These are phyloP conservation scores for Porphyrellus cyaneotinctus DNA, from an alignment of 768 basidiomycete species.

Conservation along the genomic window DNA sequence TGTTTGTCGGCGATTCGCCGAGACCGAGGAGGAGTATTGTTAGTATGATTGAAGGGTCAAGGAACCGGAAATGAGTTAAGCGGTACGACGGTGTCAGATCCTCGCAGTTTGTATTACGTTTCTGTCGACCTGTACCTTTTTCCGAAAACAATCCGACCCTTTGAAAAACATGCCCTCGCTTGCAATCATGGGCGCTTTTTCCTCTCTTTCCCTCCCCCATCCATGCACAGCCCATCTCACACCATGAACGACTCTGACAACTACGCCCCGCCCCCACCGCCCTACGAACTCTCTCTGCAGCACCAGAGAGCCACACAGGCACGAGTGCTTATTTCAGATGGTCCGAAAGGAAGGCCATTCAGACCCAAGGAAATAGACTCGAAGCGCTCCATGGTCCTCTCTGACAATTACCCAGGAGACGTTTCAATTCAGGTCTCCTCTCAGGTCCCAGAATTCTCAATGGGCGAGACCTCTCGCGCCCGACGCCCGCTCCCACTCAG, in stretches of 20 bases:
- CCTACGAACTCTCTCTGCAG: conserved; percentile 38
- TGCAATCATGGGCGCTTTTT: conserved; percentile 10
- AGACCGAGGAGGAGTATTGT: neutral
- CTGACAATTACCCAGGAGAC: conserved; percentile 5
- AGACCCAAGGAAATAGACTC: conserved; percentile 15
- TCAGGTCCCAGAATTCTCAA: neutral
- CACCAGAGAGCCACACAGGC: conserved; percentile 44
- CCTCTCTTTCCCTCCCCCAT: neutral
- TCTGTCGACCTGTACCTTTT: neutral
- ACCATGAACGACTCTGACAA: conserved; percentile 21
- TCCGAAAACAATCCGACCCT: neutral
- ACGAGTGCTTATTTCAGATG: conserved; percentile 5
- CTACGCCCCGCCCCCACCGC: conserved; percentile 36
- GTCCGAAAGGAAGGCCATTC: conserved; percentile 10
- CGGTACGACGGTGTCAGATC: neutral
- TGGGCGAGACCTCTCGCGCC: conserved; percentile 1
- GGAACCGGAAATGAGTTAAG: conserved; percentile 10
- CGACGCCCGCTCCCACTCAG: conserved; percentile 26
- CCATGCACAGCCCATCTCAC: neutral
- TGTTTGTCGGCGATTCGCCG: conserved; percentile 5
- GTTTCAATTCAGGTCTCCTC: neutral
- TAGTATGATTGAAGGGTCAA: neutral
- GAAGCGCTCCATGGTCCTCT: conserved; percentile 7
- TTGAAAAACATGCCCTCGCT: conserved; percentile 11
- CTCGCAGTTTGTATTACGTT: conserved; percentile 5